Evolutionary conservation across 1,284 basidiomycete genomes (phyloP).

Genomic region (Naganishia sp.): DNA sequence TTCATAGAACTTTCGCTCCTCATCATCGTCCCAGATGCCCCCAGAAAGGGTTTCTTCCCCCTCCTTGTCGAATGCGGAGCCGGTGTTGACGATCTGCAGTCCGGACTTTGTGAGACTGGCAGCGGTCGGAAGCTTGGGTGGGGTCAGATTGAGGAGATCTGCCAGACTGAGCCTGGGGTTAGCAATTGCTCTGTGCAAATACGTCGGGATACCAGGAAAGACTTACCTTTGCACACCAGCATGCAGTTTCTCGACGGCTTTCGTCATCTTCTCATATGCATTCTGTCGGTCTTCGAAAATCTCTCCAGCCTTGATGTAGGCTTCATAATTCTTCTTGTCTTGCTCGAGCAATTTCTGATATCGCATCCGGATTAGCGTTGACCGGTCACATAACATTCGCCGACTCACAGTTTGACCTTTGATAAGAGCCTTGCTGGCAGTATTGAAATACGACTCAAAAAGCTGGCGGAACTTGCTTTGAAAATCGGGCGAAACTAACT

Average conservation of each 20-base stretch:
- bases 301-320: conserved; percentile 96
- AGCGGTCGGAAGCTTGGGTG: conserved; percentile 77
- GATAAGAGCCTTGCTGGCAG: conserved; percentile 83
- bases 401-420: conserved; percentile 80
- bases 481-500: conserved; percentile 77
- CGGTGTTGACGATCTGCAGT: conserved; percentile 56
- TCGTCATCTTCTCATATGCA: conserved; percentile 97
- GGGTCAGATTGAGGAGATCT: conserved; percentile 76
- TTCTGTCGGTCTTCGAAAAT: conserved; percentile 99
- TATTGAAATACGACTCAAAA: conserved; percentile 91
- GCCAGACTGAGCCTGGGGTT: conserved; percentile 65
- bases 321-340: conserved; percentile 94
- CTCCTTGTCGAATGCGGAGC: conserved; percentile 56
- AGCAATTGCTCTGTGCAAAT: not conserved
- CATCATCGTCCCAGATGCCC: conserved; percentile 98
- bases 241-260: conserved; percentile 86
- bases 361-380: conserved; percentile 11
- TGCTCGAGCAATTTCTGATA: conserved; percentile 87
- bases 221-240: conserved; percentile 76
- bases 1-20: conserved; percentile 91
- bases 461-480: conserved; percentile 87
- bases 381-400: not conserved
- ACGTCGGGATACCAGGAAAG: not conserved
- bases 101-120: conserved; percentile 56
- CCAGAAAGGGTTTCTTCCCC: conserved; percentile 62